Base-by-base conservation (phyloP, 176 grass and related monocot species). In the Aegilops speltoides region DNA sequence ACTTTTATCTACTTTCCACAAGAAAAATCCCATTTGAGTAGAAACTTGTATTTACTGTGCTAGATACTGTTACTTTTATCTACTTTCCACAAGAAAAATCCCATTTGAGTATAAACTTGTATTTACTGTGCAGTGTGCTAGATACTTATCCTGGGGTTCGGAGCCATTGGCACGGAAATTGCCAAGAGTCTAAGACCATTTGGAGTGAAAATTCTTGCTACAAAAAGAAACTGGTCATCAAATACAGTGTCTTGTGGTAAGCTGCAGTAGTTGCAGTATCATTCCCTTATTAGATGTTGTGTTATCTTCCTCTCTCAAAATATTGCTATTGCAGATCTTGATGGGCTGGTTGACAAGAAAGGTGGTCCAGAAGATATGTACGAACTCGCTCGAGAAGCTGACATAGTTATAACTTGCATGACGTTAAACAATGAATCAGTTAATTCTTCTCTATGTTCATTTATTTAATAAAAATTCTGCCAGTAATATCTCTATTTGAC, bases 151-250 rank as follows among this genome's bases (percentile, higher is more conserved):
- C 87, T 98, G 40, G 96, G 96, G 46, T 98, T 98, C 64, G 96
- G 96, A 65, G 88, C 93, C 84, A 98, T 98, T 80, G 96, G 96
- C 5, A 48, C 89, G 32, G 93, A 95, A 76, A 8, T 98, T 84
- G 91, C 96, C 62, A 94, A 89, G 89, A 89, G 96, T 84, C 73
- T 98, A 72, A 92, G 79, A 81, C 84, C 93, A 10, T 98, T 98
- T 92, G 96, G 93, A 81, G 96, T 95, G 66, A 98, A 92, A 78
- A 76, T 98, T 81, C 84, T 92, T 89, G 96, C 93, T 80, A 98
- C 88, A 14, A 95, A 94, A 89, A 92, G 96, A 86, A 94, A 86
- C 74, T 98, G 96, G 96, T 79, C 86, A 43, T 92, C 89, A 81
- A 71, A 86, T 86, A 84, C 56, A 68, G 66, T 90, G 48, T 31